Evolutionary conservation across 2,329 filamentous ascomycete species (phyloP), one percentile per base, ranked within the genome.

Genomic region (Microascus cirrosus): DNA sequence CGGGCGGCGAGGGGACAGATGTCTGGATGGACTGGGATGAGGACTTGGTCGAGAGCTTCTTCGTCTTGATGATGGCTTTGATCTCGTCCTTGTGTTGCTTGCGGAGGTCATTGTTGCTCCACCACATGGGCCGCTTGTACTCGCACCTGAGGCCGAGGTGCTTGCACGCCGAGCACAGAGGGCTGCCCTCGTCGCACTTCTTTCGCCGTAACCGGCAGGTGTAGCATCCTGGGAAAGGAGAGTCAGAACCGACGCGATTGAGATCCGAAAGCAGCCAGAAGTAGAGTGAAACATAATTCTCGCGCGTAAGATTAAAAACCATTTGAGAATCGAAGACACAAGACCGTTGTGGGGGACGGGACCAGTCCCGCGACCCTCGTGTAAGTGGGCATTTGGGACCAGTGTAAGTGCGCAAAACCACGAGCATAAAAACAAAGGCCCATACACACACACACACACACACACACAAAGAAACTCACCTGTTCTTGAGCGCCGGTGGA

Each of bases 91-190:
- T 99, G 71, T 96, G 90, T 59, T 85, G 77, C 65, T 87, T 84
- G 64, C 94, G 82, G 68, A 88, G 84, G 62, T 96, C 91, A 68
- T 89, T 88, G 78, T 94, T 96, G 74, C 87, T 89, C 94, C 94
- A 99, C 94, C 94, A 99, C 74, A 89, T 84, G 42, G 94, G 94
- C 68, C 92, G 80, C 80, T 95, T 96, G 77, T 97, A 99, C 77
- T 97, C 91, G 77, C 94, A 99, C 67, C 81, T 80, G 59, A 99
- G 80, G 57, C 89, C 88, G 59, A 99, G 85, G 68, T 84, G 79
- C 65, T 82, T 84, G 79, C 83, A 86, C 61, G 83, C 83, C 18
- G 81, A 79, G 76, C 83, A 86, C 66, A 77, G 74, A 57, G 82
- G 81, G 42, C 77, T 74, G 62, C 81, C 82, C 70, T 86, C 83